Evolutionary conservation across 202 grass and related monocot genomes (phyloP).

Genomic region (Zizania palustris): DNA sequence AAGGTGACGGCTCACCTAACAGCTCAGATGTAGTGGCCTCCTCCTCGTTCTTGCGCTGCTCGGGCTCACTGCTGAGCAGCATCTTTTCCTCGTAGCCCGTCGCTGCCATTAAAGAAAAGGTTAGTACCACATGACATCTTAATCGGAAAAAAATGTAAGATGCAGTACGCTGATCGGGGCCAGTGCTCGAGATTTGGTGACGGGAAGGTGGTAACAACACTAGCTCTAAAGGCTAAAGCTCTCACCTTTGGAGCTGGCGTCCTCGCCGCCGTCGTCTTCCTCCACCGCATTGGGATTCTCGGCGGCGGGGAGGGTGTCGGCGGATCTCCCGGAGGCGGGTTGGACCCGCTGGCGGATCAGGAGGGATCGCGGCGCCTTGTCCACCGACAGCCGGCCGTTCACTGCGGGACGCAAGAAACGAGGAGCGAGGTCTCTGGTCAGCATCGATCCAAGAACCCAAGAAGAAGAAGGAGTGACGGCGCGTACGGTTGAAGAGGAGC

Average conservation of each 20-base stretch:
- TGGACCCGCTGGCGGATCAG: slow-evolving; percentile 31
- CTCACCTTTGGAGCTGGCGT: slow-evolving; percentile 36
- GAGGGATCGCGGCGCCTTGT: slow-evolving; percentile 36
- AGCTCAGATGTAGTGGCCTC: slow-evolving; percentile 11
- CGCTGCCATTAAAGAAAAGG: slow-evolving; percentile 18
- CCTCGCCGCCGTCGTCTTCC: slow-evolving; percentile 3
- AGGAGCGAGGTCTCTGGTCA: neutral
- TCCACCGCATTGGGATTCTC: slow-evolving; percentile 39
- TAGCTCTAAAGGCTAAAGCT: neutral
- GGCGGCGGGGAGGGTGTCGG: neutral
- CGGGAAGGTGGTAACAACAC: neutral
- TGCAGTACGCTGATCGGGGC: neutral
- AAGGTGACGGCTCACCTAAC: slow-evolving; percentile 47
- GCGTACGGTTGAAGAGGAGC: slow-evolving; percentile 56
- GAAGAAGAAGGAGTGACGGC: neutral
- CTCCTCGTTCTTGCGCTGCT: slow-evolving; percentile 27
- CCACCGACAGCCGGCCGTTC: slow-evolving; percentile 37
- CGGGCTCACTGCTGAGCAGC: slow-evolving; percentile 29
- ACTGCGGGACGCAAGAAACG: neutral
- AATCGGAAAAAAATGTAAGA: slow-evolving; percentile 16
- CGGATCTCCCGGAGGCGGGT: slow-evolving; percentile 15
- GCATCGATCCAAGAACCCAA: neutral
- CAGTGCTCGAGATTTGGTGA: slow-evolving; percentile 2
- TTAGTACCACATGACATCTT: slow-evolving; percentile 25
- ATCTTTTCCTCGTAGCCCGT: slow-evolving; percentile 16